A percentile compares a stretch with the other conserved stretches of the same genome.
phyloP scores from a whole-genome alignment of 2,329 filamentous ascomycete species.

The Exophiala sp. region DNA sequence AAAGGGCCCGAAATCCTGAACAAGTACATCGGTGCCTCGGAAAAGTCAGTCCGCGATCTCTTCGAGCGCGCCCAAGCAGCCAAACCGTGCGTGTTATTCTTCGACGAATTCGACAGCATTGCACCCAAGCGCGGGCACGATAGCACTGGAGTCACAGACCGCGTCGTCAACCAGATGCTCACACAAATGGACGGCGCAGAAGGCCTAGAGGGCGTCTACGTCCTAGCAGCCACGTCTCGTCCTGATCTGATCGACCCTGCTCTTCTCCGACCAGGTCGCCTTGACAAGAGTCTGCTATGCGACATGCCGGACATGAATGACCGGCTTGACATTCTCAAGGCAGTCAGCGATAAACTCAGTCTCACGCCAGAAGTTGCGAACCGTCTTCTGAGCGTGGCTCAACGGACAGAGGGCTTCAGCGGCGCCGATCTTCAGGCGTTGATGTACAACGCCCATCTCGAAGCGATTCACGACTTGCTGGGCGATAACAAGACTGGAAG shows the following conservation, averaged over 20 bases:
- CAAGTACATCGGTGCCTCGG: conserved; percentile 97
- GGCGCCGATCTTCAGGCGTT: conserved; percentile 93
- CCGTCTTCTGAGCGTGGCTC: conserved; percentile 69
- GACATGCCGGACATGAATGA: conserved; percentile 80
- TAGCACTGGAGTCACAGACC: conserved; percentile 95
- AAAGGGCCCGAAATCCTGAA: conserved; percentile 98
- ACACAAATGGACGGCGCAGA: conserved; percentile 99
- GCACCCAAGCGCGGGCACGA: conserved; percentile 96
- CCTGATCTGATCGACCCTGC: conserved; percentile 96
- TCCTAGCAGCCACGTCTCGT: conserved; percentile 86
- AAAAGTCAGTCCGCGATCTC: conserved; percentile 91
- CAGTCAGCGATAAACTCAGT: conserved; percentile 76
- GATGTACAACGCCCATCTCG: conserved; percentile 92
- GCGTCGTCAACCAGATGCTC: conserved; percentile 95
- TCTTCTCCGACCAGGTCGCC: conserved; percentile 79
- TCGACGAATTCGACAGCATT: conserved; percentile 97
- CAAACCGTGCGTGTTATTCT: conserved; percentile 91
- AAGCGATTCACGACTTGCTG: conserved; percentile 92
- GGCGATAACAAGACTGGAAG: conserved; percentile 47
- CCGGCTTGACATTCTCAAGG: conserved; percentile 79
- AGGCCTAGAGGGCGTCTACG: conserved; percentile 90
- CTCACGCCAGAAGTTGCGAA: conserved; percentile 64
- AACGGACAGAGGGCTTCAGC: conserved; percentile 80
- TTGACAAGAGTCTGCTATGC: conserved; percentile 91
- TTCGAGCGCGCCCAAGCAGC: conserved; percentile 91